These are phyloP conservation scores for Kazachstania viticola DNA, from an alignment of 805 yeast species.

Conservation along the genomic window DNA sequence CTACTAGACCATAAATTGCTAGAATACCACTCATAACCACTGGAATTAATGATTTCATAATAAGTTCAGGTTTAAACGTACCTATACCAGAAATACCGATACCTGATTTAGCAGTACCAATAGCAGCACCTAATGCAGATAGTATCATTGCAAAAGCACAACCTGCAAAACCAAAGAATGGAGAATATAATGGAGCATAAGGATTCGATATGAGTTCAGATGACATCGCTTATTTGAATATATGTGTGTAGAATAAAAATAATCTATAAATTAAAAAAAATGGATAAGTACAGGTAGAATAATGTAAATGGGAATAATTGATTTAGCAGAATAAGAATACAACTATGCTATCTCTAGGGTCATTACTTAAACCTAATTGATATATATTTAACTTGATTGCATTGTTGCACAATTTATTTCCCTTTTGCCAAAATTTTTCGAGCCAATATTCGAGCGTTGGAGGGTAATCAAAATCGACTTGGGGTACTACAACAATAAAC, in stretches of 20 bases:
- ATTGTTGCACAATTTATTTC: too few species aligned
- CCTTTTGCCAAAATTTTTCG: too few species aligned
- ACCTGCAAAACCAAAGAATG: constrained; percentile 96
- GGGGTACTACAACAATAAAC: too few species aligned
- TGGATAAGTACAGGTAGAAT: too few species aligned
- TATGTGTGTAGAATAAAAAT: constrained; percentile 1
- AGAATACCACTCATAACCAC: constrained; percentile 97
- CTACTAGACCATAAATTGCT: constrained; percentile 94
- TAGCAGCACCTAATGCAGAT: constrained; percentile 95
- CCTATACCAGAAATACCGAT: constrained; percentile 98
- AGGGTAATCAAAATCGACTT: too few species aligned
- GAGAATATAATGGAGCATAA: constrained; percentile 85
- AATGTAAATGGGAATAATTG: too few species aligned
- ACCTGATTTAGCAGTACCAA: constrained; percentile 97
- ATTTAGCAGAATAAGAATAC: too few species aligned
- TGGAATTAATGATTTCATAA: constrained; percentile 91
- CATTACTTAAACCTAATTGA: too few species aligned
- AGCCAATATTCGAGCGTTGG: too few species aligned
- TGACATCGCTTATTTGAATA: constrained; percentile 3
- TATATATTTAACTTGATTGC: too few species aligned
- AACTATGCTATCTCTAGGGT: too few species aligned
- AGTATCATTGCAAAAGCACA: constrained; percentile 88
- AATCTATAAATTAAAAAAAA: too few species aligned
- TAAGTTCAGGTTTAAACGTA: constrained; percentile 91
- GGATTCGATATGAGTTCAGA: constrained; percentile 30